Evolutionary conservation across 345 rosid species (phyloP).

Genomic region (Cardiospermum halicacabum): DNA sequence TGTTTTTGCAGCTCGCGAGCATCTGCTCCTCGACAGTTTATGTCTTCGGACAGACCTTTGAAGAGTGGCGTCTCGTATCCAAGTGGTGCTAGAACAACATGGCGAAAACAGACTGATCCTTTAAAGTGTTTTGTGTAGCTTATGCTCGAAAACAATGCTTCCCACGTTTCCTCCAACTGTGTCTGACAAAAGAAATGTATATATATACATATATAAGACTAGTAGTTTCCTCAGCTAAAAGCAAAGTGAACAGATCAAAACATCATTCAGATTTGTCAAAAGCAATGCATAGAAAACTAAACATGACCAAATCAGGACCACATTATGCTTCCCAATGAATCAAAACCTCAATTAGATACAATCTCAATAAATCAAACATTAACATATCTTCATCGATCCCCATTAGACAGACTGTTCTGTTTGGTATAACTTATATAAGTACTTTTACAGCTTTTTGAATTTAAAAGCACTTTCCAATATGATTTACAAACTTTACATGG

Average conservation of each 20-base stretch:
- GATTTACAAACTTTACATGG: too few relatives aligned
- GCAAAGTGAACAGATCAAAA: slow-evolving; percentile 1
- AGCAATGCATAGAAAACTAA: background rate
- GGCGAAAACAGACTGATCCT: slow-evolving; percentile 82
- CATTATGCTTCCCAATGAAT: too few relatives aligned
- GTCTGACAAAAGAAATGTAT: slow-evolving; percentile 42
- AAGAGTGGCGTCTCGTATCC: slow-evolving; percentile 85
- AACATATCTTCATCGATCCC: too few relatives aligned
- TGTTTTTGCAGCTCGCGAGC: slow-evolving; percentile 63
- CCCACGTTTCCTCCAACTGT: slow-evolving; percentile 86
- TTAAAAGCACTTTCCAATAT: too few relatives aligned
- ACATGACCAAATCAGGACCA: too few relatives aligned
- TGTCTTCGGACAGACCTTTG: slow-evolving; percentile 59
- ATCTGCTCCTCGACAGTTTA: slow-evolving; percentile 61
- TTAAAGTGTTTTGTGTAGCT: slow-evolving; percentile 71
- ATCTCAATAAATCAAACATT: too few relatives aligned
- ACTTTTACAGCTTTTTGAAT: too few relatives aligned
- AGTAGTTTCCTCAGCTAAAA: background rate
- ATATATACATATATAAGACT: background rate
- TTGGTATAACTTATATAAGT: too few relatives aligned
- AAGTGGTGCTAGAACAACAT: slow-evolving; percentile 69
- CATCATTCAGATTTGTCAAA: background rate
- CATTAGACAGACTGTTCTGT: too few relatives aligned
- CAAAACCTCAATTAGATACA: too few relatives aligned
- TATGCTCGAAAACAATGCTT: slow-evolving; percentile 71